Conservation (phyloP, 140 eudicot genomes). For the Cichorium intybus region DNA sequence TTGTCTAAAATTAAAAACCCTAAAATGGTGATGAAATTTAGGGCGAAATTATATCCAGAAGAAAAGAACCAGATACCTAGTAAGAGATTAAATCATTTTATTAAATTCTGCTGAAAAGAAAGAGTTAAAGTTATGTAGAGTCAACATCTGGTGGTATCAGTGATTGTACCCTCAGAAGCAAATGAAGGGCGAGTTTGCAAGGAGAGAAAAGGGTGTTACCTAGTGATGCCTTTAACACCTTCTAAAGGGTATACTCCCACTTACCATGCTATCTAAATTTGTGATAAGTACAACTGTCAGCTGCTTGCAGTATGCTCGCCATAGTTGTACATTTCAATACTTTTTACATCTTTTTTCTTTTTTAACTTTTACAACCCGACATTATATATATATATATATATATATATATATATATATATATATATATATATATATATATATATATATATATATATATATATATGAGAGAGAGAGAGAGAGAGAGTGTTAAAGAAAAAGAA, state of each 20-base stretch:
- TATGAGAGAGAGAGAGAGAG: no score
- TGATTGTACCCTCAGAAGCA: slow-evolving; percentile 38
- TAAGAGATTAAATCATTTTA: slow-evolving; percentile 1
- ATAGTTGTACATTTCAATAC: slow-evolving; percentile 34
- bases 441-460: neutral
- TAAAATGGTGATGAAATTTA: slow-evolving; percentile 9
- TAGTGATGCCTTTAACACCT: slow-evolving; percentile 30
- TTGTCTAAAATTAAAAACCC: neutral
- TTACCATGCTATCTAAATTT: slow-evolving; percentile 31
- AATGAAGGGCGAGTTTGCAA: slow-evolving; percentile 30
- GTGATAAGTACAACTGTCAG: slow-evolving; percentile 42
- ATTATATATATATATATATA: neutral
- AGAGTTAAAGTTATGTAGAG: slow-evolving; percentile 28
- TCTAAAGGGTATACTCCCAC: slow-evolving; percentile 38
- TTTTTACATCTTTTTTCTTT: neutral
- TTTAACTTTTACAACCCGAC: neutral
- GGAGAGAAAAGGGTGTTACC: slow-evolving; percentile 17
- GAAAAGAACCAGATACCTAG: slow-evolving; percentile 16
- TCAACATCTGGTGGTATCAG: slow-evolving; percentile 40
- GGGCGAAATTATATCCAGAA: slow-evolving; percentile 3
- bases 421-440: neutral
- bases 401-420: neutral
- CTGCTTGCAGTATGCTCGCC: slow-evolving; percentile 35
- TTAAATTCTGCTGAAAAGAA: slow-evolving; percentile 10
- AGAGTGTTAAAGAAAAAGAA: no score